Conservation (phyloP, 1,284 basidiomycete genomes). For the Boletus sp. region DNA sequence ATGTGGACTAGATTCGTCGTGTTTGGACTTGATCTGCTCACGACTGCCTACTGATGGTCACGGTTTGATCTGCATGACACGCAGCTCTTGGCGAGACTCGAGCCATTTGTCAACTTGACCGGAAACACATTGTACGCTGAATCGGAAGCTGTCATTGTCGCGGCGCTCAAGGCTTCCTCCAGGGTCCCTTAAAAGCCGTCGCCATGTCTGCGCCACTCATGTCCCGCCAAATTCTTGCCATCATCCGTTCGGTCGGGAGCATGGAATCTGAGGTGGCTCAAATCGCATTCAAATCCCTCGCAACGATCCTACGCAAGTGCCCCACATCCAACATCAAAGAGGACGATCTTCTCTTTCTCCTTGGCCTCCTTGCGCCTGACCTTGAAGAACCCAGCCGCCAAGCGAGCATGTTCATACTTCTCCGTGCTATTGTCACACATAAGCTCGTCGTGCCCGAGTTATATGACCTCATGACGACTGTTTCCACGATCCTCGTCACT, state of each 20-base stretch:
- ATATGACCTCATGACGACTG: slow-evolving; percentile 96
- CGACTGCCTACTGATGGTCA: slow-evolving; percentile 84
- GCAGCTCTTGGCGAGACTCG: slow-evolving; percentile 76
- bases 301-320: slow-evolving; percentile 86
- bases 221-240: slow-evolving; percentile 84
- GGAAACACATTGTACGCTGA: slow-evolving; percentile 94
- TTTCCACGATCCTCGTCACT: slow-evolving; percentile 95
- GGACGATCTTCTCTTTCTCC: slow-evolving; percentile 85
- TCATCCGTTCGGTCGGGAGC: slow-evolving; percentile 84
- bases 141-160: slow-evolving; percentile 77
- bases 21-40: slow-evolving; percentile 92
- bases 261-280: slow-evolving; percentile 93
- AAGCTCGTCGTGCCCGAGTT: slow-evolving; percentile 96
- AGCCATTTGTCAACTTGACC: slow-evolving; percentile 85
- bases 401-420: slow-evolving; percentile 83
- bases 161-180: slow-evolving; percentile 84
- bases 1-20: slow-evolving; percentile 76
- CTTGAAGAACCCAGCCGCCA: slow-evolving; percentile 95
- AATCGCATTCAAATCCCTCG: slow-evolving; percentile 85
- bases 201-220: slow-evolving; percentile 83
- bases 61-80: slow-evolving; percentile 85
- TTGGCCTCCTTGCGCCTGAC: slow-evolving; percentile 87
- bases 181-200: slow-evolving; percentile 83
- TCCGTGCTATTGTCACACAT: slow-evolving; percentile 91
- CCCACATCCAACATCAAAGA: slow-evolving; percentile 83